Base-by-base conservation (phyloP, 1,284 basidiomycete genomes). In the Sanghuangporus sanghuang region DNA sequence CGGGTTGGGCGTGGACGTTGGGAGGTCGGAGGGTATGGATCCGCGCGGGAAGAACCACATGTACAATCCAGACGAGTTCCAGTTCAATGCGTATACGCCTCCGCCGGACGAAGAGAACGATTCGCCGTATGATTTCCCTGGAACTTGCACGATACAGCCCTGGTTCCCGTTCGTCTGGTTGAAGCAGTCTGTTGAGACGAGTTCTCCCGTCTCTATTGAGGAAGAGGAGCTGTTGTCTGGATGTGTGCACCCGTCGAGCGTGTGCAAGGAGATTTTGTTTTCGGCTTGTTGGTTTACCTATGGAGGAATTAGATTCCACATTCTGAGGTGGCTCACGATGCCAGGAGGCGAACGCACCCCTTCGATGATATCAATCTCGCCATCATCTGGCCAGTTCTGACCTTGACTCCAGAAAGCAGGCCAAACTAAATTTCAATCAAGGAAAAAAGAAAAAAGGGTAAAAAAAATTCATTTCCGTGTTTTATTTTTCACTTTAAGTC, bases 291-390 rank as follows among this genome's bases (percentile, higher is more conserved):
- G 55, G 67, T 73, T 73, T 52, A 75, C 73, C 61, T 62, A 36
- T 7, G 7, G 6, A n/a, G 6, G n/a, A 36, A 54, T 54, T 7
- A 36, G 14, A 36, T 52, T 27, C 14, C 50, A 14, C 6, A 52
- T 27, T 52, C 14, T 52, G 50, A 35, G 21, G 14, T 35, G 18
- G n/a, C 18, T 23, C 21, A 3, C 36, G n/a, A 38, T 32, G 18
- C 9, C 7, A 18, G n/a, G 18, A 35, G 12, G 32, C 16, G n/a
- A 11, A 62, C 61, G 40, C 38, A 62, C 61, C 36, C 72, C 70
- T 66, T 79, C 78, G 16, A 79, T 68, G 64, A 80, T 77, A 69
- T 80, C 78, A 57, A 80, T 79, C 68, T 80, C 78, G 18, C 78
- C 78, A 18, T 73, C 72, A 18, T 69, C 66, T 0, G 78, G 78